Evolutionary conservation across 805 yeast genomes (phyloP).

Genomic region (Kodamaea fukazawae): DNA sequence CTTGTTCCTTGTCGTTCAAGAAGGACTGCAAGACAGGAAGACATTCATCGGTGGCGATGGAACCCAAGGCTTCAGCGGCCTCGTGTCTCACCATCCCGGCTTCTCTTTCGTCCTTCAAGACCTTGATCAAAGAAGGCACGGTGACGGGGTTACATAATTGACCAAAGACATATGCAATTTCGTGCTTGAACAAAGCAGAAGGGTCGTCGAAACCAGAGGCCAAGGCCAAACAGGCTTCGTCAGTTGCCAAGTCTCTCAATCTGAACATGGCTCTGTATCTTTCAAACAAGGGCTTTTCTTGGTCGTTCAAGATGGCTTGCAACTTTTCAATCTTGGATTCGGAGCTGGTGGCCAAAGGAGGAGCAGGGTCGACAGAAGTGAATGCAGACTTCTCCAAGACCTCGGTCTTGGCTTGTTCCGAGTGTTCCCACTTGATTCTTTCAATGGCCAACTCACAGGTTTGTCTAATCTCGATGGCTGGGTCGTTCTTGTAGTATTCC

Average conservation of each 20-base stretch:
- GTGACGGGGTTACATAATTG: conserved; percentile 92
- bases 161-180: conserved; percentile 97
- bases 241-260: conserved; percentile 88
- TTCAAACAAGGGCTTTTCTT: conserved; percentile 75
- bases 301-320: conserved; percentile 69
- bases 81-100: conserved; percentile 99
- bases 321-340: conserved; percentile 63
- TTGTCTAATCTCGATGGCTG: conserved; percentile 84
- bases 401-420: conserved; percentile 64
- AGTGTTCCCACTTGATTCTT: conserved; percentile 89
- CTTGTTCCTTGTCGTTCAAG: conserved; percentile 77
- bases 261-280: conserved; percentile 99
- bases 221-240: conserved; percentile 88
- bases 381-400: conserved; percentile 71
- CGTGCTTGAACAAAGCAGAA: conserved; percentile 94
- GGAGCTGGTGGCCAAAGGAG: conserved; percentile 73
- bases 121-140: conserved; percentile 82
- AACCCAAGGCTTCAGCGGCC: conserved; percentile 98
- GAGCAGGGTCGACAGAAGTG: conserved; percentile 95
- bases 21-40: conserved; percentile 80
- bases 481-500: conserved; percentile 67
- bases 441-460: conserved; percentile 97
- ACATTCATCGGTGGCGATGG: conserved; percentile 94
- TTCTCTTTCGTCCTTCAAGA: conserved; percentile 71
- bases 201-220: conserved; percentile 88